Conservation (phyloP, 805 yeast genomes). For the Starmerella tilneyi region DNA sequence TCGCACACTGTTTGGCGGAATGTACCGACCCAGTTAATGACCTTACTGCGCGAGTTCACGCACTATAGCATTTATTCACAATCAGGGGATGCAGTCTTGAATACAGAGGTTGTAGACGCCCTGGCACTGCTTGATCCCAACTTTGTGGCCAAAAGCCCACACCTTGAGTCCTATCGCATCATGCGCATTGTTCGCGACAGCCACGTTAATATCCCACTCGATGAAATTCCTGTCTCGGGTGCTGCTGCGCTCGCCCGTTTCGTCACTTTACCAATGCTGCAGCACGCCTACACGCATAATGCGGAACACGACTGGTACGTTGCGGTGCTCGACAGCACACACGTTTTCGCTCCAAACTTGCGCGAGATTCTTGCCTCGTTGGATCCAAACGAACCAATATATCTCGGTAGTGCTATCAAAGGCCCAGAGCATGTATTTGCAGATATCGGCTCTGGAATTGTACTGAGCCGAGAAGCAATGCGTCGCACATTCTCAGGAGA, state of each 20-base stretch:
- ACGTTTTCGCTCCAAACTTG: conserved; percentile 17
- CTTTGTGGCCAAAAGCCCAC: conserved; percentile 9
- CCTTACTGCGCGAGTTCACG: conserved; percentile 24
- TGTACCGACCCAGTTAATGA: conserved; percentile 26
- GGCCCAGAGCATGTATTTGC: conserved; percentile 20
- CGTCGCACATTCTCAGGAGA: conserved; percentile 17
- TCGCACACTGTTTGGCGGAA: conserved; percentile 25
- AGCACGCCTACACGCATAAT: conserved; percentile 21
- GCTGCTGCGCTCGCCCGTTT: conserved; percentile 21
- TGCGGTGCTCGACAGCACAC: conserved; percentile 19
- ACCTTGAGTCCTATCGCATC: conserved; percentile 25
- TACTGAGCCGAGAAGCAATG: conserved; percentile 20
- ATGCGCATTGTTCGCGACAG: conserved; percentile 22
- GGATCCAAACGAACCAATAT: conserved; percentile 18
- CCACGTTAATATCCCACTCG: conserved; percentile 23
- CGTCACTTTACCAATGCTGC: conserved; percentile 25
- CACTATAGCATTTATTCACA: conserved; percentile 24
- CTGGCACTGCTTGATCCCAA: conserved; percentile 15
- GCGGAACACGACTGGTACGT: conserved; percentile 25
- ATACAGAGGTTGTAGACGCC: conserved; percentile 25
- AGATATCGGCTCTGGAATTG: conserved; percentile 23
- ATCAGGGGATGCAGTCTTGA: conserved; percentile 24
- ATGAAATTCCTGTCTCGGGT: conserved; percentile 17
- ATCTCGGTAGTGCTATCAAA: conserved; percentile 20
- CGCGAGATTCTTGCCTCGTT: conserved; percentile 13